Percentiles rank a stretch among this genome's conserved stretches.
These are phyloP conservation scores for Pseudocercospora musae DNA, from an alignment of 2,329 filamentous ascomycete species.

Conservation along the genomic window DNA sequence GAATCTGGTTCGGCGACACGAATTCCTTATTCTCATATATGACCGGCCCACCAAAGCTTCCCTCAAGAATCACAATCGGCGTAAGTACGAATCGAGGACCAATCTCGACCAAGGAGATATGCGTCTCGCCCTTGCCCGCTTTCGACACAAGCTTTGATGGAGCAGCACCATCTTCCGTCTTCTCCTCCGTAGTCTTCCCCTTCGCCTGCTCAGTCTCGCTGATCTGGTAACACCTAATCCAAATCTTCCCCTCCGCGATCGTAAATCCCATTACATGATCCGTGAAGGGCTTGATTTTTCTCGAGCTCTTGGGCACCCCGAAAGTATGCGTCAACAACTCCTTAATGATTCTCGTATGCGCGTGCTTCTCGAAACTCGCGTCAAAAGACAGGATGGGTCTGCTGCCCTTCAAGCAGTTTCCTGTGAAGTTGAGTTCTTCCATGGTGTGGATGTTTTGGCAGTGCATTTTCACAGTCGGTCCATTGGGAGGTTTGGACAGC, in stretches of 20 bases:
- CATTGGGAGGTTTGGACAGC: slow-evolving; percentile 87
- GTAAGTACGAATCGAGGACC: slow-evolving; percentile 90
- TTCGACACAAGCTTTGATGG: slow-evolving; percentile 40
- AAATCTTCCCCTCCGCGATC: slow-evolving; percentile 88
- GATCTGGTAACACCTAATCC: slow-evolving; percentile 93
- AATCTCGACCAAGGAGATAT: slow-evolving; percentile 84
- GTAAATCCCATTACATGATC: slow-evolving; percentile 95
- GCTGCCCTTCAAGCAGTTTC: slow-evolving; percentile 93
- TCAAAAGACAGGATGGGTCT: slow-evolving; percentile 91
- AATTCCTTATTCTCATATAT: slow-evolving; percentile 99
- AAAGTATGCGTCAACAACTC: slow-evolving; percentile 89
- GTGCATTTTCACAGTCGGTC: slow-evolving; percentile 71
- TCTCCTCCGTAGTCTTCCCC: slow-evolving; percentile 38
- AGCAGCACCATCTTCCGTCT: slow-evolving; percentile 36
- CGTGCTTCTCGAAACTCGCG: slow-evolving; percentile 65
- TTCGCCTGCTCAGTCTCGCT: slow-evolving; percentile 70
- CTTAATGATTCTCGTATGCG: slow-evolving; percentile 78
- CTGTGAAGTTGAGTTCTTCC: slow-evolving; percentile 94
- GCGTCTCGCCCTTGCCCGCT: slow-evolving; percentile 57
- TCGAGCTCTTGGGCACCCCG: slow-evolving; percentile 81
- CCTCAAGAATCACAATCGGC: slow-evolving; percentile 92
- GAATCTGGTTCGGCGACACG: slow-evolving; percentile 87
- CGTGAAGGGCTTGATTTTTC: slow-evolving; percentile 91
- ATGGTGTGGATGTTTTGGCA: slow-evolving; percentile 81
- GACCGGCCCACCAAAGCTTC: slow-evolving; percentile 89